Evolutionary conservation across 2,329 filamentous ascomycete genomes (phyloP).

Genomic region (Cladosporium colombiae): DNA sequence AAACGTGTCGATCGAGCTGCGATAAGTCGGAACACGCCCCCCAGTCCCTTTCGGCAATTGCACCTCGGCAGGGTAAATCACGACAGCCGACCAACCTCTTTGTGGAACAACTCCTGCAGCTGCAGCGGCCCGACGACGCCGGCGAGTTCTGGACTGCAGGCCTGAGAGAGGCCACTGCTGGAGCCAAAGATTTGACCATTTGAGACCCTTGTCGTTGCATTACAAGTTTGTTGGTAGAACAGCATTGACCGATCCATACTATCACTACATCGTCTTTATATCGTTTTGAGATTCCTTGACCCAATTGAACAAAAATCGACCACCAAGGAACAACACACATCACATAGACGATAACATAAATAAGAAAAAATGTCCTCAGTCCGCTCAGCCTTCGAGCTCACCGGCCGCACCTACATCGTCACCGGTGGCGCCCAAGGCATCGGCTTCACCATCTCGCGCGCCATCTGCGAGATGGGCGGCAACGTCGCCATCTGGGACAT

Average conservation of each 20-base stretch:
- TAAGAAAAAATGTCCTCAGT: slow-evolving; percentile 1
- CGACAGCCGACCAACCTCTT: background rate
- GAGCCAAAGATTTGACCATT: slow-evolving; percentile 4
- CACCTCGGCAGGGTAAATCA: background rate
- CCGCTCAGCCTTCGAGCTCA: slow-evolving; percentile 26
- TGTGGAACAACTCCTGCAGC: background rate
- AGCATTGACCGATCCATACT: background rate
- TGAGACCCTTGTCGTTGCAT: background rate
- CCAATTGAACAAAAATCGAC: background rate
- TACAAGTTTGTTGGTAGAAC: background rate
- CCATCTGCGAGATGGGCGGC: slow-evolving; percentile 32
- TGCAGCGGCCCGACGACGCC: background rate
- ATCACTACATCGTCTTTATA: background rate
- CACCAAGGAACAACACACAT: background rate
- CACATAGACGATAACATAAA: background rate
- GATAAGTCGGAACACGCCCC: background rate
- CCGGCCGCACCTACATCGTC: slow-evolving; percentile 31
- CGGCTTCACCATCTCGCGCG: slow-evolving; percentile 31
- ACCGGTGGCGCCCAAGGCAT: slow-evolving; percentile 34
- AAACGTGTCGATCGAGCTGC: slow-evolving; percentile 7
- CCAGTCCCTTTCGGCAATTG: background rate
- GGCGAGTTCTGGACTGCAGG: background rate
- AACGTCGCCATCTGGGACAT: slow-evolving; percentile 65
- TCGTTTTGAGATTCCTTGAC: background rate
- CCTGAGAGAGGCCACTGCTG: background rate